Evolutionary conservation across 2,329 filamentous ascomycete genomes (phyloP).

Genomic region (Penicillium sp.): DNA sequence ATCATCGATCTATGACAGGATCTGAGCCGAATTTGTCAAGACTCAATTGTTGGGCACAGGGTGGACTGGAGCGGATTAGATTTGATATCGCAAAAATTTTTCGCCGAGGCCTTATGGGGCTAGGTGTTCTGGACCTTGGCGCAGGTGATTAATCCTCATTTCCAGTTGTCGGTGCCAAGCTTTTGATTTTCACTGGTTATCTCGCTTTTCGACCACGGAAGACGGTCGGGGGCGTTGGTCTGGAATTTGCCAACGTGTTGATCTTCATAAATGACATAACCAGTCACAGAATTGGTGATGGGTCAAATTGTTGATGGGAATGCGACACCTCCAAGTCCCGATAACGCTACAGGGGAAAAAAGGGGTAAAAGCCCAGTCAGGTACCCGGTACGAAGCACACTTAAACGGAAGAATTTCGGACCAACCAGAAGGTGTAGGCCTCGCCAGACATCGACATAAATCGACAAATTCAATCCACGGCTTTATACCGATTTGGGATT

Average conservation of each 20-base stretch:
- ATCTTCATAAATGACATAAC: slow-evolving; percentile 10
- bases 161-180: slow-evolving; percentile 12
- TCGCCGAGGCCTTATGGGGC: not conserved
- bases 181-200: slow-evolving; percentile 6
- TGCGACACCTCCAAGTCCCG: not conserved
- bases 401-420: slow-evolving; percentile 6
- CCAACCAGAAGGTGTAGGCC: not conserved
- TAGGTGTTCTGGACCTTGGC: slow-evolving; percentile 5
- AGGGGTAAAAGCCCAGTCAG: not conserved
- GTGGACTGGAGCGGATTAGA: not conserved
- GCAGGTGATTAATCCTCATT: slow-evolving; percentile 1
- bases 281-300: not conserved
- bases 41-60: not conserved
- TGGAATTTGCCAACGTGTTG: slow-evolving; percentile 3
- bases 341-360: not conserved
- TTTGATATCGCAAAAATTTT: slow-evolving; percentile 6
- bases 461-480: not conserved
- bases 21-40: not conserved
- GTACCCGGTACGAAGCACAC: not conserved
- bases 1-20: not conserved
- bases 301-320: not conserved
- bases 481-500: not conserved
- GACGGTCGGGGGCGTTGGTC: not conserved
- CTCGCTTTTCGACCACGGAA: not conserved
- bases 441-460: not conserved